phyloP scores from a whole-genome alignment of 2,329 filamentous ascomycete genomes.

The Xylariaceae sp. region DNA sequence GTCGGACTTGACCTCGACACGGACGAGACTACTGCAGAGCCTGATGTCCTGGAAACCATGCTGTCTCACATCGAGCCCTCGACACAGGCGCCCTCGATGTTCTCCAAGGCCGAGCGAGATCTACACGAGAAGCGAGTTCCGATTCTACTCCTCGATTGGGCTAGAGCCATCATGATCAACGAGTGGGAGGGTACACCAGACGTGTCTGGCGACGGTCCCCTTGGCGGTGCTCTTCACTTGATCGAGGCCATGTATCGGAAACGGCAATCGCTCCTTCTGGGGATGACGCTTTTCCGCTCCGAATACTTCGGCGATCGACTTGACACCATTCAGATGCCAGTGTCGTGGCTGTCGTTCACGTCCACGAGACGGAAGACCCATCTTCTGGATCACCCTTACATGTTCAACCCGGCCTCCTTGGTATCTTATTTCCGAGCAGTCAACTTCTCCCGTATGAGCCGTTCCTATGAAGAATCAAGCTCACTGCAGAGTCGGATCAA shows the following conservation, averaged over 20 bases:
- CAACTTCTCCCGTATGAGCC: slow-evolving; percentile 81
- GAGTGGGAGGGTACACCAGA: slow-evolving; percentile 74
- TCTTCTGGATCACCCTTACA: slow-evolving; percentile 70
- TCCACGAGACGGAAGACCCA: slow-evolving; percentile 60
- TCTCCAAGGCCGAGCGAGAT: slow-evolving; percentile 42
- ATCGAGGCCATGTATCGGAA: slow-evolving; percentile 65
- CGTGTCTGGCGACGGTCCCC: slow-evolving; percentile 60
- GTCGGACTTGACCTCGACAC: slow-evolving; percentile 27
- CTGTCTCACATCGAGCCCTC: slow-evolving; percentile 48
- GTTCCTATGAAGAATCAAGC: slow-evolving; percentile 63
- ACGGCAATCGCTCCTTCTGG: slow-evolving; percentile 55
- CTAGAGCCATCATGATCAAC: slow-evolving; percentile 64
- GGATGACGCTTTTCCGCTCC: slow-evolving; percentile 63
- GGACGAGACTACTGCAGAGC: slow-evolving; percentile 23
- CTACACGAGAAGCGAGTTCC: slow-evolving; percentile 51
- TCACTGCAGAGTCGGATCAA: slow-evolving; percentile 49
- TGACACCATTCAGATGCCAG: slow-evolving; percentile 66
- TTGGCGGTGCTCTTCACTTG: slow-evolving; percentile 70
- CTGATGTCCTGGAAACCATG: slow-evolving; percentile 40
- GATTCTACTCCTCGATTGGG: slow-evolving; percentile 60
- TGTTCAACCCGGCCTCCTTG: slow-evolving; percentile 66
- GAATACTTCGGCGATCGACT: slow-evolving; percentile 70
- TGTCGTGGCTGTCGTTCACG: slow-evolving; percentile 58
- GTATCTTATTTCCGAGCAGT: slow-evolving; percentile 82
- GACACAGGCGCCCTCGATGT: slow-evolving; percentile 37